Percentiles rank a stretch among this genome's conserved stretches.
Conservation (phyloP, 23 red algal genomes). For the Porphyridium purpureum region DNA sequence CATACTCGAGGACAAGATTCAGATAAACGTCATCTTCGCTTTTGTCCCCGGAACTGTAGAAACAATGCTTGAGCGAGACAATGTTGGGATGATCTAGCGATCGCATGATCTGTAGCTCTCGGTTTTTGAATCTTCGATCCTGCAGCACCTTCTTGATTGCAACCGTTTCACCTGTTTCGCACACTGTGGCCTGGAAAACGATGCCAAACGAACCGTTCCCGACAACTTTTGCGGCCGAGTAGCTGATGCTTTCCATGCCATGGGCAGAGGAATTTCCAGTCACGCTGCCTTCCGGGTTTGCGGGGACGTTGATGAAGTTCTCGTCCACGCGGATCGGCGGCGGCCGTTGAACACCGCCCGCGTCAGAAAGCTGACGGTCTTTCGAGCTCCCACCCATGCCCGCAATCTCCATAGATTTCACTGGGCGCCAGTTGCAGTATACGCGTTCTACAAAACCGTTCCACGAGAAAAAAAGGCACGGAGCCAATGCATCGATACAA, state of each 20-base stretch:
- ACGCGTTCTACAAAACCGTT: too few species aligned
- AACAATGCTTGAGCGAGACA: constrained; percentile 94
- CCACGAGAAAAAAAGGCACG: too few species aligned
- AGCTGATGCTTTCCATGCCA: constrained; percentile 77
- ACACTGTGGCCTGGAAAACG: constrained; percentile 94
- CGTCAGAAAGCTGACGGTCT: too few species aligned
- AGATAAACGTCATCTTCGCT: constrained; percentile 74
- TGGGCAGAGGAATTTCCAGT: too few species aligned
- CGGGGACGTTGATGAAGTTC: too few species aligned
- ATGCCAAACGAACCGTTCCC: constrained; percentile 94
- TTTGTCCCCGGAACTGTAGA: constrained; percentile 93
- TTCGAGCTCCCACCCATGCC: too few species aligned
- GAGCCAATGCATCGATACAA: too few species aligned
- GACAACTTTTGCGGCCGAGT: constrained; percentile 77
- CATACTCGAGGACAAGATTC: constrained; percentile 92
- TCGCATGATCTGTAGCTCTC: constrained; percentile 97
- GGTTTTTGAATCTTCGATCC: constrained; percentile 96
- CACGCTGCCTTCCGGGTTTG: too few species aligned
- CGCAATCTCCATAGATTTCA: too few species aligned
- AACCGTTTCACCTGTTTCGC: constrained; percentile 93
- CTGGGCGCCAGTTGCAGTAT: too few species aligned
- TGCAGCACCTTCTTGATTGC: constrained; percentile 99
- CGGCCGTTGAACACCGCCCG: too few species aligned
- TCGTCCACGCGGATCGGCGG: too few species aligned
- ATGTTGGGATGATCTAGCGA: constrained; percentile 93